phyloP scores from a whole-genome alignment of 2,329 filamentous ascomycete genomes.

The Akanthomyces dipterigenus region DNA sequence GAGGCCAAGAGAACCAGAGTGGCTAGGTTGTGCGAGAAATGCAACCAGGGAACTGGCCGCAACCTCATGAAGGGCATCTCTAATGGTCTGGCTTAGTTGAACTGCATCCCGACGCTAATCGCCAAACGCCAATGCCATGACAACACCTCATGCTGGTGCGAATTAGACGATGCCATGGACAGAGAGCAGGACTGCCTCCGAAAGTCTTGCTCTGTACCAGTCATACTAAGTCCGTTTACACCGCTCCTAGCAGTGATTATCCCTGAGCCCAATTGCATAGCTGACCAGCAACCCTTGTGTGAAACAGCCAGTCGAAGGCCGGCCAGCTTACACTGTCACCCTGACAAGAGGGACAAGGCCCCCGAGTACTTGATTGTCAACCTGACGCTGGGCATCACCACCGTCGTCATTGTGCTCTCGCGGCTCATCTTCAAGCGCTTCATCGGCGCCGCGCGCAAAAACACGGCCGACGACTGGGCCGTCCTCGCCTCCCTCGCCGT shows the following conservation, averaged over 20 bases:
- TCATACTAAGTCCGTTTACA: neutral
- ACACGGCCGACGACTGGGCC: conserved; percentile 26
- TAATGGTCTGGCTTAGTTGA: neutral
- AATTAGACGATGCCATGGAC: neutral
- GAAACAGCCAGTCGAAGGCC: neutral
- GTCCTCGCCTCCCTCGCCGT: conserved; percentile 18
- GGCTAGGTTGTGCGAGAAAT: neutral
- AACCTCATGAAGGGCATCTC: neutral
- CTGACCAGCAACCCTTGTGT: neutral
- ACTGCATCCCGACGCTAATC: neutral
- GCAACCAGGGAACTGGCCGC: neutral
- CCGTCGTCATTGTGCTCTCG: conserved; percentile 27
- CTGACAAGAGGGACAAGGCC: conserved; percentile 18
- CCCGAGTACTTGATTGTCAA: conserved; percentile 24
- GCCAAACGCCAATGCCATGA: neutral
- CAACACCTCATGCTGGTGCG: neutral
- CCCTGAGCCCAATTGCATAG: neutral
- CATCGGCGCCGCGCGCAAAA: conserved; percentile 21
- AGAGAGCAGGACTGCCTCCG: neutral
- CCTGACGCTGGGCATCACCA: conserved; percentile 23
- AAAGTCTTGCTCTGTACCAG: neutral
- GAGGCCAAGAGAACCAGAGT: neutral
- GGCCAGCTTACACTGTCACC: neutral
- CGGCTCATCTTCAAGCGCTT: conserved; percentile 26
- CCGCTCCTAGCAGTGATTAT: no score